Conservation (phyloP, 352 stramenopile genomes). For the Phytophthora rubi region DNA sequence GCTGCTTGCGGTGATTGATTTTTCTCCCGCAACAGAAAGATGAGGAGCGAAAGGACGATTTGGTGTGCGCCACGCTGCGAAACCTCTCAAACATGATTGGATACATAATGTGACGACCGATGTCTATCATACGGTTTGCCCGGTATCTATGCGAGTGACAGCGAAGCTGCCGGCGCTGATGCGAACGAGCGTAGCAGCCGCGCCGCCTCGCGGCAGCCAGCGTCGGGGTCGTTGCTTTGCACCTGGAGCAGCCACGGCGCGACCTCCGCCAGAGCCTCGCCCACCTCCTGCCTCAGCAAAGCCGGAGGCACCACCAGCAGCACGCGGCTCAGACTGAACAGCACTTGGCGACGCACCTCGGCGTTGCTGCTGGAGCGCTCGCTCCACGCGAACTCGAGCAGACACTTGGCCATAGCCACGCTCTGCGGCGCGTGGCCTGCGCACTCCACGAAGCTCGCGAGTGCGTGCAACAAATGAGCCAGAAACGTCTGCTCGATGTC, state of each 20-base stretch:
- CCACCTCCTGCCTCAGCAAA: slow-evolving; percentile 62
- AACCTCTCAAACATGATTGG: neutral
- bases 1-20: neutral
- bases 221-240: slow-evolving; percentile 55
- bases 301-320: slow-evolving; percentile 65
- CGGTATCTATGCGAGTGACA: slow-evolving; percentile 10
- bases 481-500: slow-evolving; percentile 78
- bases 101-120: neutral
- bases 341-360: slow-evolving; percentile 72
- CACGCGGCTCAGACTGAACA: slow-evolving; percentile 77
- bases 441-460: slow-evolving; percentile 75
- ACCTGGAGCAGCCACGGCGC: slow-evolving; percentile 62
- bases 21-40: slow-evolving; percentile 2
- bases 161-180: slow-evolving; percentile 24
- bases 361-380: slow-evolving; percentile 52
- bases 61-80: neutral
- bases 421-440: slow-evolving; percentile 62
- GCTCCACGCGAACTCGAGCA: slow-evolving; percentile 76
- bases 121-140: neutral
- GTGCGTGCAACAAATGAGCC: slow-evolving; percentile 70
- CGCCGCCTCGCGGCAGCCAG: slow-evolving; percentile 72
- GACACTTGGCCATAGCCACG: slow-evolving; percentile 69
- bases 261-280: slow-evolving; percentile 51
- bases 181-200: slow-evolving; percentile 60
- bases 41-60: slow-evolving; percentile 2